Percentiles rank a stretch among this genome's conserved stretches.
These are phyloP conservation scores for Gardenia jasminoides DNA, from an alignment of 257 asterid species.

Conservation along the genomic window DNA sequence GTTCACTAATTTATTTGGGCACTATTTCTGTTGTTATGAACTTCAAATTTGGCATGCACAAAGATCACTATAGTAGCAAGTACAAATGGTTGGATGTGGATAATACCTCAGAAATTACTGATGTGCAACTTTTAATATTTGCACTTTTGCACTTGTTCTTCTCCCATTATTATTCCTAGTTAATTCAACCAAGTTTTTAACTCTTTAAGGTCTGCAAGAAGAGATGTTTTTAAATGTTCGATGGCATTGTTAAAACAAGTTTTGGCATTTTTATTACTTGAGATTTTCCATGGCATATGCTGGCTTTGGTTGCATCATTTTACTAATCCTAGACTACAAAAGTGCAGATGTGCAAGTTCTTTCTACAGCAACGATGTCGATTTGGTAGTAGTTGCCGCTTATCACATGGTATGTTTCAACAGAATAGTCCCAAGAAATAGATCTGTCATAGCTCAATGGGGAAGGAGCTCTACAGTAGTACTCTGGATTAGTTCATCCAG, in stretches of 20 bases:
- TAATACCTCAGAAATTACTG: background rate
- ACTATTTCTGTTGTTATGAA: background rate
- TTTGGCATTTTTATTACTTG: constrained; percentile 14
- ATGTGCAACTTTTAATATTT: background rate
- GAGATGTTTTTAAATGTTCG: background rate
- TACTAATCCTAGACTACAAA: constrained; percentile 77
- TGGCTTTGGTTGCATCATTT: constrained; percentile 38
- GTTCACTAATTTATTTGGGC: background rate
- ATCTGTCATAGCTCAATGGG: constrained; percentile 12
- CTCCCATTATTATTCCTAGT: background rate
- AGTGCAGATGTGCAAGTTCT: constrained; percentile 99
- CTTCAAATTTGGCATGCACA: background rate
- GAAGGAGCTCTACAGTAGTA: constrained; percentile 10
- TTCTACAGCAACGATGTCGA: constrained; percentile 97
- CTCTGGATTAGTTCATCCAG: background rate
- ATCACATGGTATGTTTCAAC: constrained; percentile 93
- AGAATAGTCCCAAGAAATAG: constrained; percentile 25
- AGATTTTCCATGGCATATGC: constrained; percentile 24
- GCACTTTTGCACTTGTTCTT: too few species aligned
- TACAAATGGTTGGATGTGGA: background rate
- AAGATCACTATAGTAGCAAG: background rate
- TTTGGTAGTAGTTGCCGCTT: constrained; percentile 99
- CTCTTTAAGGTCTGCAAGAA: background rate
- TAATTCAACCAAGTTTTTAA: background rate
- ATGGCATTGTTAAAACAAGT: constrained; percentile 16